A percentile compares a stretch with the other conserved stretches of the same genome.
These are phyloP conservation scores for Geotrichum histeridarum DNA, from an alignment of 1,139 yeast genomes.

Conservation along the genomic window DNA sequence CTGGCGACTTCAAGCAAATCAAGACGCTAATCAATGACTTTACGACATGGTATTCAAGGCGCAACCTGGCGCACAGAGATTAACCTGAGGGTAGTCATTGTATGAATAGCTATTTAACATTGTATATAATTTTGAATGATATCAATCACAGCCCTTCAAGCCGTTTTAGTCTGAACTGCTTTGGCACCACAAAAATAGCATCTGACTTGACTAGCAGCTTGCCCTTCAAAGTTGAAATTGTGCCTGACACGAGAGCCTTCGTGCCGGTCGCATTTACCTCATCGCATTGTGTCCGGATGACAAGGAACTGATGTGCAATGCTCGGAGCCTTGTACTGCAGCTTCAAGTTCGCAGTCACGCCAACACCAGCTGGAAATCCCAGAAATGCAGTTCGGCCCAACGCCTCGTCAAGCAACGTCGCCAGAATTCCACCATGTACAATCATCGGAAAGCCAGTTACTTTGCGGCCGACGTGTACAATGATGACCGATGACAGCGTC, in stretches of 20 bases:
- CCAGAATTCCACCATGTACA: slow-evolving; percentile 86
- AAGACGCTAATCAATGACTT: slow-evolving; percentile 69
- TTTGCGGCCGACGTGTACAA: slow-evolving; percentile 72
- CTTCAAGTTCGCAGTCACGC: slow-evolving; percentile 46
- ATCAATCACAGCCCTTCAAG: slow-evolving; percentile 2
- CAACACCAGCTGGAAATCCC: slow-evolving; percentile 26
- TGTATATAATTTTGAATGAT: not conserved
- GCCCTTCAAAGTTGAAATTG: slow-evolving; percentile 40
- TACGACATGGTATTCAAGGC: slow-evolving; percentile 75
- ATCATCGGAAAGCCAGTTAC: slow-evolving; percentile 84
- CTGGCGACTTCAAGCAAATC: slow-evolving; percentile 68
- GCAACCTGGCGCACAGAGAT: slow-evolving; percentile 44
- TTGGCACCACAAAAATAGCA: slow-evolving; percentile 27
- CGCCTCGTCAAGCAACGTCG: slow-evolving; percentile 77
- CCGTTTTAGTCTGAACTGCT: slow-evolving; percentile 21
- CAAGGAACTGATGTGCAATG: slow-evolving; percentile 70
- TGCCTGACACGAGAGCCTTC: slow-evolving; percentile 41
- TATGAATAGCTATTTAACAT: not conserved
- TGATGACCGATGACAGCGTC: slow-evolving; percentile 54
- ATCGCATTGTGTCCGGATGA: slow-evolving; percentile 50
- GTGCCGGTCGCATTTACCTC: slow-evolving; percentile 37
- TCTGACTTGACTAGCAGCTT: slow-evolving; percentile 38
- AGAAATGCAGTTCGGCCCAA: slow-evolving; percentile 56
- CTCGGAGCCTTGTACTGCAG: slow-evolving; percentile 69
- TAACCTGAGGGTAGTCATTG: not conserved